Conservation (phyloP, 2,329 filamentous ascomycete species). For the Pyricularia sp. region DNA sequence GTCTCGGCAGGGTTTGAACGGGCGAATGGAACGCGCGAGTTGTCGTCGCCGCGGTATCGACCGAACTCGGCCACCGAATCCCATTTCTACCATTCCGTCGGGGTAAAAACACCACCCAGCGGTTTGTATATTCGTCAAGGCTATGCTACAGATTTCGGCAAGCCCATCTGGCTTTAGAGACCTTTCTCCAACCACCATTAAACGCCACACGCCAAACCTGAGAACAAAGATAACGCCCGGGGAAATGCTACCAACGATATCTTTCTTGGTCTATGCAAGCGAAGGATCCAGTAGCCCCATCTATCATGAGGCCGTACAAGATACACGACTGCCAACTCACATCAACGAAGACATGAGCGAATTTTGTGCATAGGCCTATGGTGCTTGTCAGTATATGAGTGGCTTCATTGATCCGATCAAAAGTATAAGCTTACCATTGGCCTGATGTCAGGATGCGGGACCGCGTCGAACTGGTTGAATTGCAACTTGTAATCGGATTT, state of each 20-base stretch:
- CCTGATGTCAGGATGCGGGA: constrained; percentile 90
- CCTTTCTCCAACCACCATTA: background rate
- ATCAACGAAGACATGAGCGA: constrained; percentile 72
- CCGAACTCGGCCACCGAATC: background rate
- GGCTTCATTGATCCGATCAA: background rate
- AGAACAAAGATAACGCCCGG: background rate
- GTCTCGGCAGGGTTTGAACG: background rate
- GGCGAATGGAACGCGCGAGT: background rate
- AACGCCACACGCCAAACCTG: constrained; percentile 3
- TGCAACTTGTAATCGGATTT: constrained; percentile 83
- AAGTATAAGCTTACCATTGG: constrained; percentile 58
- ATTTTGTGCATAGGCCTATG: constrained; percentile 73
- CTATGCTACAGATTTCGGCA: background rate
- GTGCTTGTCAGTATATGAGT: constrained; percentile 6
- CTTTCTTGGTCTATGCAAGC: constrained; percentile 4
- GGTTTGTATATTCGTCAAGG: background rate
- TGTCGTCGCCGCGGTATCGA: background rate
- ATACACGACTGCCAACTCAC: constrained; percentile 30
- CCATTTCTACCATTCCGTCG: background rate
- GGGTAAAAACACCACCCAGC: background rate
- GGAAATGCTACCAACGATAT: background rate
- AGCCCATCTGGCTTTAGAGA: background rate
- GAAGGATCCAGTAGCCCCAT: background rate
- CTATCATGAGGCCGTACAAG: background rate
- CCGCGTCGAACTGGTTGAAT: constrained; percentile 90